Base-by-base conservation (phyloP, 345 rosid species). In the Rhodamnia rubescens region DNA sequence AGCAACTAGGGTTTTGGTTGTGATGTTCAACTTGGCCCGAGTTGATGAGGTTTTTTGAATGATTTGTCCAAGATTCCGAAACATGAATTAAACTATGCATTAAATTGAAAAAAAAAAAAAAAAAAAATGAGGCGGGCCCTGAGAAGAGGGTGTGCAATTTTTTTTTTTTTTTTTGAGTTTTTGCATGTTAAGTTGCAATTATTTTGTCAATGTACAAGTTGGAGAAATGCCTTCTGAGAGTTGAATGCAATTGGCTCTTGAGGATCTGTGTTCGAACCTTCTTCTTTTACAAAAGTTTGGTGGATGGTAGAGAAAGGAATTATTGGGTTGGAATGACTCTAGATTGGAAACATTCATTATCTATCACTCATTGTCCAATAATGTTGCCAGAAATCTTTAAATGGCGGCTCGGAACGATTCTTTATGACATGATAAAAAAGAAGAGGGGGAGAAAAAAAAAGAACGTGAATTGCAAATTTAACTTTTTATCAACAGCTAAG, bases 331-430 rank as follows among this genome's bases (percentile, higher is more conserved):
- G 86, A 84, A 80, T 84, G 82, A 81, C 40, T 61, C 82, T 18
- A 50, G 27, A 54, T 2, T 84, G 82, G 84, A 59, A 84, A 81
- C 88, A 84, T 59, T 84, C 74, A 81, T 59, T 32, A 32, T 32
- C 44, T 36, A 0, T 0, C 0, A 14, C 5, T 21, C 24, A 10
- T 69, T 8, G 21, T 69, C 47, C 12, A 18, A 32, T 32, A n/a
- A n/a, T n/a, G n/a, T n/a, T n/a, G n/a, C n/a, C 9, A 40, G 40
- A 1, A 69, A 69, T 32, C 22, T 40, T 64, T 8, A 69, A 40
- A 32, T 8, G 36, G 15, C 5, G 0, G 0, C 7, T 69, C 12
- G 44, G 3, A 69, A 27, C 0, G 42, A 59, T 27, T 14, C 20
- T 4, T 10, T 61, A 8, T 6, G 5, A 61, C 21, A 61, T 14